Conservation (phyloP, 345 rosid genomes). For the Eucalyptus shirleyi region DNA sequence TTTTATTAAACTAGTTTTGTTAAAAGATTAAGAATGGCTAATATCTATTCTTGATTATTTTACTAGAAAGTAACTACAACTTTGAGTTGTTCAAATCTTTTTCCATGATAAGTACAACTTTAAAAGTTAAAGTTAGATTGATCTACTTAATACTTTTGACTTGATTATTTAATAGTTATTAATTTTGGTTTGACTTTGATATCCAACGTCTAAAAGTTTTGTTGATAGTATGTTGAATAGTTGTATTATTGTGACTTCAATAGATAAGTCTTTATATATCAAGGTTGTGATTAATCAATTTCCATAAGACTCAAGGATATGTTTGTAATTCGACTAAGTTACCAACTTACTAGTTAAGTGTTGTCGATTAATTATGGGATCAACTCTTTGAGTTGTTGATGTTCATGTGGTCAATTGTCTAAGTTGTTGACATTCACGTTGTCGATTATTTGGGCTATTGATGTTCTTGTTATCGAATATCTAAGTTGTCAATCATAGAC, state of each 20-base stretch:
- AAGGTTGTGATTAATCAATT: background rate
- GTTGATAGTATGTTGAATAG: background rate
- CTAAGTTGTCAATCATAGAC: rapidly evolving
- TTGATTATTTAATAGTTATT: background rate
- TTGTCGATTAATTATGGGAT: no score
- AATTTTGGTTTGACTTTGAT: background rate
- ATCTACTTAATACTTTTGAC: no score
- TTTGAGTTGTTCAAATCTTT: no score
- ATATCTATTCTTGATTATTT: no score
- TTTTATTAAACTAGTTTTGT: no score
- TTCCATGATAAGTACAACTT: no score
- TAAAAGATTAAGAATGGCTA: no score
- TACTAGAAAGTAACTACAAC: no score
- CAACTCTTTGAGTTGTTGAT: background rate
- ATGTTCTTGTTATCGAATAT: background rate
- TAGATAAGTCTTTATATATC: no score
- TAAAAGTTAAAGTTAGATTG: no score
- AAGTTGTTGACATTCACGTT: background rate
- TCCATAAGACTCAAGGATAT: background rate
- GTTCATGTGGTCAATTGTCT: background rate
- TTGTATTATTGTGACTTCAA: background rate
- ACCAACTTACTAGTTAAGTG: background rate
- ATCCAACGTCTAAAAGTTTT: background rate
- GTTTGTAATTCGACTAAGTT: no score
- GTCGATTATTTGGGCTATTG: no score